Evolutionary conservation across 768 basidiomycete species (phyloP), one percentile per base, ranked within the genome.

Genomic region (Daedalea quercina): DNA sequence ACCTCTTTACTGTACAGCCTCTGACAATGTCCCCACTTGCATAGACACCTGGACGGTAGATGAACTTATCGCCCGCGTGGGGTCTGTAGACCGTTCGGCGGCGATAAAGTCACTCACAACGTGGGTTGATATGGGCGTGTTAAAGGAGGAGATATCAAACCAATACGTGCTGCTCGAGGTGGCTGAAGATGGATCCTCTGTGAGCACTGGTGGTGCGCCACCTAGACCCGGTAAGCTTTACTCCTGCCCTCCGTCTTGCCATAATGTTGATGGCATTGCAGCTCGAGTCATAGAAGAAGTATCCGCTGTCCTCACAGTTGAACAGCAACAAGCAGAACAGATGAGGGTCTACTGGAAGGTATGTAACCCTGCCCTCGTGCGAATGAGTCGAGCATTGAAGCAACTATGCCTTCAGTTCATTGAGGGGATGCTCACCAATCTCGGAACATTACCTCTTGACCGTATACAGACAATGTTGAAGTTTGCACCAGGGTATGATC

Each of bases 301-400:
- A 12, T 72, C 78, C 1, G 71, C 82, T 0, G 67, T 83, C 11
- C 66, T 79, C 31, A 77, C 75, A 20, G 70, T 76, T 11, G 83
- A 90, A 55, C 87, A 90, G 43, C 85, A 87, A 42, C 84, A 90
- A 63, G 82, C 84, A 0, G 87, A 90, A 60, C 87, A 93, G 69
- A 90, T 94, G 85, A 79, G 75, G 55, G 77, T 92, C 0, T 90
- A 85, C 65, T 94, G 91, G 91, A 91, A 89, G 81, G 90, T 84
- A 49, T 7, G 68, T 72, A 22, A 4, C 23, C 3, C 9, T 25
- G 0, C 12, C n/a, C 25, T 35, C 19, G 11, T n/a, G n/a, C n/a
- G 15, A 33, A 19, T 44, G 19, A n/a, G n/a, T n/a, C 33, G 25
- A 25, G 15, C 4, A 40, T 47, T 42, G 26, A 44, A 8, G 26